These are phyloP conservation scores for Boletus speciosus DNA, from an alignment of 768 basidiomycete species.

Conservation along the genomic window DNA sequence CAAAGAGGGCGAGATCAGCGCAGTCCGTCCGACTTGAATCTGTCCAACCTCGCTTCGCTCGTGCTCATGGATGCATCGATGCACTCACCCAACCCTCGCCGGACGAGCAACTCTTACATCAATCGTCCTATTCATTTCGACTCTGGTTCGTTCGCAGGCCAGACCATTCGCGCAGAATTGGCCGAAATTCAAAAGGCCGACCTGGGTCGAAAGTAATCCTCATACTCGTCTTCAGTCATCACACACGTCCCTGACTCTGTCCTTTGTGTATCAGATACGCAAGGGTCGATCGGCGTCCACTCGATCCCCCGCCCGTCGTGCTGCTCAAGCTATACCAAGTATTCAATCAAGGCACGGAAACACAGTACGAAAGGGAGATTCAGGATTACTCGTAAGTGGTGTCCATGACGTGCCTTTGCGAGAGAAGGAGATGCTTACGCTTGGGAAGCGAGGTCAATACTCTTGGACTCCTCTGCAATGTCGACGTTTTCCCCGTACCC, in stretches of 20 bases:
- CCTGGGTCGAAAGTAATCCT: slow-evolving; percentile 58
- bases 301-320: slow-evolving; percentile 64
- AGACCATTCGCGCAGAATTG: slow-evolving; percentile 50
- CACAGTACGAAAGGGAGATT: slow-evolving; percentile 47
- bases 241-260: slow-evolving; percentile 3
- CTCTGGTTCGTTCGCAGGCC: slow-evolving; percentile 59
- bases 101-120: slow-evolving; percentile 28
- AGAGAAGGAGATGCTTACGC: slow-evolving; percentile 4
- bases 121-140: slow-evolving; percentile 50
- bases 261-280: slow-evolving; percentile 42
- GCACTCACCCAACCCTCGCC: slow-evolving; percentile 18
- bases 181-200: slow-evolving; percentile 65
- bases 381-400: slow-evolving; percentile 45
- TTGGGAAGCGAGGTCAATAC: slow-evolving; percentile 52
- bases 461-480: slow-evolving; percentile 72
- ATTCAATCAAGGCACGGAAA: slow-evolving; percentile 36
- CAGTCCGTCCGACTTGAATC: neutral
- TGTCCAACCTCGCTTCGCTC: neutral
- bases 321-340: slow-evolving; percentile 51
- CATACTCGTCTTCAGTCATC: neutral
- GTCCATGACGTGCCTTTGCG: neutral
- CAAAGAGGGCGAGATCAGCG: slow-evolving; percentile 8
- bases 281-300: slow-evolving; percentile 59
- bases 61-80: slow-evolving; percentile 19
- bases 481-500: slow-evolving; percentile 69